Conservation (phyloP, 2,329 filamentous ascomycete species). For the Thielaviopsis euricoi region DNA sequence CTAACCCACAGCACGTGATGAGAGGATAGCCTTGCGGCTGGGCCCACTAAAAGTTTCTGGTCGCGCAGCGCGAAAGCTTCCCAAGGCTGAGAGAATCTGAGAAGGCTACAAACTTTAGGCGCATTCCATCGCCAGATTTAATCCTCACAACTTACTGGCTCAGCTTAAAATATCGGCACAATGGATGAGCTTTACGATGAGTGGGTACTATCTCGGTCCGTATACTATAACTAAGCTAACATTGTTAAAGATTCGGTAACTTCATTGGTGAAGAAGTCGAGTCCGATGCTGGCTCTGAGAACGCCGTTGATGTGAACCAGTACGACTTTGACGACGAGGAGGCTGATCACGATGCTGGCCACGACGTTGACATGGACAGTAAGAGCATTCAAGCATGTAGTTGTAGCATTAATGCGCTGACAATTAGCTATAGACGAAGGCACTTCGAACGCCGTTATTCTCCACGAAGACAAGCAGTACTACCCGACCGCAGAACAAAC, state of each 20-base stretch:
- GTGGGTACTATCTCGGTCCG: conserved; percentile 28
- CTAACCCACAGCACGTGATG: conserved; percentile 2
- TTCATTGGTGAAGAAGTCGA: conserved; percentile 84
- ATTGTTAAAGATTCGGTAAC: conserved; percentile 64
- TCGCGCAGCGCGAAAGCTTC: conserved; percentile 12
- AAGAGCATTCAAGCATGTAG: conserved; percentile 14
- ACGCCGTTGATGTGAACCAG: conserved; percentile 54
- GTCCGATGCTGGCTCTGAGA: conserved; percentile 74
- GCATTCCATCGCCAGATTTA: background rate
- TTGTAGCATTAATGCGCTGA: background rate
- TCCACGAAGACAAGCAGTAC: conserved; percentile 99
- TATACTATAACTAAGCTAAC: conserved; percentile 1
- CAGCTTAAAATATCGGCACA: conserved; percentile 13
- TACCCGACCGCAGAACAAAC: conserved; percentile 96
- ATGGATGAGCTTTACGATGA: conserved; percentile 99
- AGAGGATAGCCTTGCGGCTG: conserved; percentile 10
- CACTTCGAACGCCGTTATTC: conserved; percentile 87
- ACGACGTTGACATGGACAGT: conserved; percentile 90
- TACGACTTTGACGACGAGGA: conserved; percentile 66
- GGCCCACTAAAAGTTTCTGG: conserved; percentile 11
- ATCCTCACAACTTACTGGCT: background rate
- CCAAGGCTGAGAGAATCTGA: conserved; percentile 9
- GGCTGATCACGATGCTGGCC: conserved; percentile 47
- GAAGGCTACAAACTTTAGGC: background rate
- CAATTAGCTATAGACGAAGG: conserved; percentile 36